Conservation (phyloP, 176 grass and related monocot genomes). For the Carex scoparia region DNA sequence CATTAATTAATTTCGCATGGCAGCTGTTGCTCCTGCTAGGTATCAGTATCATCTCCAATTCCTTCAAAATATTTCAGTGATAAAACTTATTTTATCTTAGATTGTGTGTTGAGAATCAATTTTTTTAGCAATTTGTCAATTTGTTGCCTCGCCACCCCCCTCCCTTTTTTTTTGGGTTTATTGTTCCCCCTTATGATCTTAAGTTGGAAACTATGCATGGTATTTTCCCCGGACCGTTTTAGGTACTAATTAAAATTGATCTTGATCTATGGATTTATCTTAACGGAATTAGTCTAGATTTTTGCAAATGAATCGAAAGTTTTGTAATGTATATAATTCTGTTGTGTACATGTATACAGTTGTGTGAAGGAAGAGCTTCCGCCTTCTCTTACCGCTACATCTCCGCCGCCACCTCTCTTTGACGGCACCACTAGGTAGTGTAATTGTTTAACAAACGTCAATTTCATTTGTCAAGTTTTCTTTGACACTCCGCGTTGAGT, state of each 20-base stretch:
- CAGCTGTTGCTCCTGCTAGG: constrained; percentile 21
- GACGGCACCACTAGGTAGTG: constrained; percentile 66
- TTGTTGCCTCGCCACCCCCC: not conserved
- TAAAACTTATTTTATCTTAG: not conserved
- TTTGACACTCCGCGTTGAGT: not conserved
- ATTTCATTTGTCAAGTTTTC: not conserved
- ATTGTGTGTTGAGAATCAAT: not conserved
- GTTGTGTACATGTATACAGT: constrained; percentile 24
- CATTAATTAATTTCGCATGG: not conserved
- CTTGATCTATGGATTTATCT: not conserved
- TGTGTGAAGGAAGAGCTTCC: constrained; percentile 37
- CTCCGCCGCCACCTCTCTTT: constrained; percentile 49
- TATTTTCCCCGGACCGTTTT: not conserved
- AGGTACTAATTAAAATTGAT: not conserved
- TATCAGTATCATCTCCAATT: not conserved
- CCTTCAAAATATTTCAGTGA: not conserved
- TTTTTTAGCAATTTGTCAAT: not conserved
- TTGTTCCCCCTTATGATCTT: too few species aligned
- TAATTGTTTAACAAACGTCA: not conserved
- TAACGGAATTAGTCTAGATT: too few species aligned
- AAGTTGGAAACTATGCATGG: not conserved
- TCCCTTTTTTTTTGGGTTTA: not conserved
- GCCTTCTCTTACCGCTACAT: constrained; percentile 39
- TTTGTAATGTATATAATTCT: not conserved
- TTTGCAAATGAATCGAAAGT: not conserved